phyloP scores from a whole-genome alignment of 2,329 filamentous ascomycete species.

The Xylaria multiplex region DNA sequence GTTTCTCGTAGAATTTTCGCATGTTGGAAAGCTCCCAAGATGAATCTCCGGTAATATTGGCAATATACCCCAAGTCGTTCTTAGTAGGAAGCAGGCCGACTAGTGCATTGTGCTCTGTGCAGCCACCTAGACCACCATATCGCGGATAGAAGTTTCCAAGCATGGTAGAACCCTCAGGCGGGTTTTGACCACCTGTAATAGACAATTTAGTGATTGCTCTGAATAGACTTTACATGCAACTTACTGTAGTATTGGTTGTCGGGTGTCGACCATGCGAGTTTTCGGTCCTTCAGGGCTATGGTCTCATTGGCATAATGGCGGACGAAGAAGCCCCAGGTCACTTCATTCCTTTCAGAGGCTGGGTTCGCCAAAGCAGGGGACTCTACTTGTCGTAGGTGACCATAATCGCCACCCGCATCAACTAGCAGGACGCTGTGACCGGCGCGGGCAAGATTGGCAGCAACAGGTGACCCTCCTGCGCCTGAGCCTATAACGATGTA shows the following conservation, averaged over 20 bases:
- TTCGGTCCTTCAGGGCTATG: slow-evolving; percentile 58
- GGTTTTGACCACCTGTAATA: slow-evolving; percentile 45
- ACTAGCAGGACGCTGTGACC: slow-evolving; percentile 64
- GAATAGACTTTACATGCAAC: not conserved
- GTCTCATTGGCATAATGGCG: slow-evolving; percentile 59
- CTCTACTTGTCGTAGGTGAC: slow-evolving; percentile 58
- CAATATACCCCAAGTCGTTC: slow-evolving; percentile 68
- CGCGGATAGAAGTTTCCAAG: slow-evolving; percentile 60
- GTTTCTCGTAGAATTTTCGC: slow-evolving; percentile 65
- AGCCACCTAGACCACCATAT: slow-evolving; percentile 59
- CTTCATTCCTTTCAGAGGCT: slow-evolving; percentile 56
- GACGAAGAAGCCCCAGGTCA: slow-evolving; percentile 66
- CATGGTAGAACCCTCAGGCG: slow-evolving; percentile 53
- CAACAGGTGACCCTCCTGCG: slow-evolving; percentile 61
- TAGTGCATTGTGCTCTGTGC: slow-evolving; percentile 69
- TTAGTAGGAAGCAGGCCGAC: slow-evolving; percentile 67
- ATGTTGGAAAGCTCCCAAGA: slow-evolving; percentile 69
- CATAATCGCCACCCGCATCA: slow-evolving; percentile 65
- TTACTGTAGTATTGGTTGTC: slow-evolving; percentile 51
- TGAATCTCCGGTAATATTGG: slow-evolving; percentile 66
- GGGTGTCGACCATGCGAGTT: slow-evolving; percentile 60
- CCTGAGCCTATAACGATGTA: slow-evolving; percentile 61
- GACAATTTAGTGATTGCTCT: not conserved
- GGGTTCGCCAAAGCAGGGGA: slow-evolving; percentile 52
- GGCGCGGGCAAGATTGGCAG: slow-evolving; percentile 61